Percentiles rank a stretch among this genome's conserved stretches.
Evolutionary conservation across 1,284 basidiomycete species (phyloP).

Genomic region (Meira miltonrushii): DNA sequence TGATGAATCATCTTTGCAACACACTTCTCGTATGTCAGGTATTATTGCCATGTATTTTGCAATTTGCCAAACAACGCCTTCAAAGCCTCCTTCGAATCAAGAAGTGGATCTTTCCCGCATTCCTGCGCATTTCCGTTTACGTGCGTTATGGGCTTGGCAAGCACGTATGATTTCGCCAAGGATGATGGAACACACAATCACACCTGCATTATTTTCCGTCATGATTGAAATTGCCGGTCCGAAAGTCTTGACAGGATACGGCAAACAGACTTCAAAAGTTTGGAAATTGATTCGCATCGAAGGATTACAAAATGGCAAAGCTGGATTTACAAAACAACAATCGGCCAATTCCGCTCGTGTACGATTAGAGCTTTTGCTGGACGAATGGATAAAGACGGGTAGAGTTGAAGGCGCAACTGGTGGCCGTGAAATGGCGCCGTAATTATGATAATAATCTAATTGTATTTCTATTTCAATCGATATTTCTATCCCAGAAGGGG

Average conservation of each 20-base stretch:
- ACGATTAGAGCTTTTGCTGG: conserved; percentile 47
- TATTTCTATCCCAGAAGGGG: too few relatives aligned
- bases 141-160: conserved; percentile 43
- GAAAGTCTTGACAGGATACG: conserved; percentile 26
- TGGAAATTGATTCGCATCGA: conserved; percentile 31
- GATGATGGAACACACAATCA: conserved; percentile 34
- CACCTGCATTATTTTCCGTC: conserved; percentile 41
- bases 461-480: too few relatives aligned
- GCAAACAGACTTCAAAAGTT: conserved; percentile 38
- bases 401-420: conserved; percentile 13
- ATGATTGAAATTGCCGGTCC: conserved; percentile 43
- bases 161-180: conserved; percentile 36
- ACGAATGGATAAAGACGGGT: conserved; percentile 46
- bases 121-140: conserved; percentile 29
- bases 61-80: conserved; percentile 54
- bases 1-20: conserved; percentile 60
- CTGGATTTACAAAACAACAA: conserved; percentile 27
- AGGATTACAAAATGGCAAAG: conserved; percentile 27
- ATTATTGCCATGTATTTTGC: conserved; percentile 83
- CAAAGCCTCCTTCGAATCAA: not conserved
- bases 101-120: conserved; percentile 17
- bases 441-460: not conserved
- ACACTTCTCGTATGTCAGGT: conserved; percentile 70
- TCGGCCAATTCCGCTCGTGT: conserved; percentile 37
- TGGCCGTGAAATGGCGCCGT: conserved; percentile 14